These are phyloP conservation scores for Cercophora newfieldiana DNA, from an alignment of 495 filamentous ascomycete genomes.

Conservation along the genomic window DNA sequence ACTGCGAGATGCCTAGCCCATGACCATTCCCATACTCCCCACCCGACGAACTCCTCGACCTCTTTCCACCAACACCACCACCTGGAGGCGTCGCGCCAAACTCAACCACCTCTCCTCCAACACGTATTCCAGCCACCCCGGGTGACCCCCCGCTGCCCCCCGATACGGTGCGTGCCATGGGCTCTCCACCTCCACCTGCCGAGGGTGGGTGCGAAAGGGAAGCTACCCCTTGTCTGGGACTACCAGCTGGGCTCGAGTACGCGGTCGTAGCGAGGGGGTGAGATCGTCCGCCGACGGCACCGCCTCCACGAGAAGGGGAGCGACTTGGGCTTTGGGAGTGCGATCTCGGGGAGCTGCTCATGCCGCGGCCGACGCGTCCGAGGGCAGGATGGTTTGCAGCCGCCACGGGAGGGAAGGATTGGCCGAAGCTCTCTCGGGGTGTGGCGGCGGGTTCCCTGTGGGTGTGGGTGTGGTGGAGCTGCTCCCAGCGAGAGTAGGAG, in stretches of 20 bases:
- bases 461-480: constrained; percentile 9
- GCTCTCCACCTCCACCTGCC: constrained; percentile 20
- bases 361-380: not conserved
- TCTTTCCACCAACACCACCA: not conserved
- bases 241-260: not conserved
- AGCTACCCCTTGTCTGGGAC: not conserved
- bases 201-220: not conserved
- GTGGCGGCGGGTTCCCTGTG: not conserved
- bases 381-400: not conserved
- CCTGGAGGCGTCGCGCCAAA: constrained; percentile 23
- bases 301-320: not conserved
- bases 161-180: constrained; percentile 32
- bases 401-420: not conserved
- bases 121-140: constrained; percentile 26
- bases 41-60: constrained; percentile 5
- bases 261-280: not conserved
- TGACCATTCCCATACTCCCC: not conserved
- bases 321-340: not conserved
- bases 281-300: not conserved
- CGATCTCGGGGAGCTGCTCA: not conserved
- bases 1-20: not conserved
- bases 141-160: constrained; percentile 16
- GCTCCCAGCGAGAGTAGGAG: constrained; percentile 40
- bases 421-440: not conserved
- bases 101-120: constrained; percentile 32